Evolutionary conservation across 225 moss, liverwort and hornwort species (phyloP), one percentile per base, ranked within the genome.

Genomic region (Pleurozium schreberi): DNA sequence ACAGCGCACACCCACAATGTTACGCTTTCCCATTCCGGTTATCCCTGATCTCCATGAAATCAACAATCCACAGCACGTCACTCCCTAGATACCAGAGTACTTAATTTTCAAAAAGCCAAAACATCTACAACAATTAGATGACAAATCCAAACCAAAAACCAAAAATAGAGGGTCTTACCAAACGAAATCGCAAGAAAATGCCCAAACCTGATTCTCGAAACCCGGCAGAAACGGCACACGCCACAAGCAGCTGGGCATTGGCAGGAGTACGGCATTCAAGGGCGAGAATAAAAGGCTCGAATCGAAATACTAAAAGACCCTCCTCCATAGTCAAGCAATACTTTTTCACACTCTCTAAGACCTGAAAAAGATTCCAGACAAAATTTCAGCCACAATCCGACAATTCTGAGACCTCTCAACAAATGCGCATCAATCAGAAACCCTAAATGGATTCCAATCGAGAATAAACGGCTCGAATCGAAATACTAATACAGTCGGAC

Each of bases 221-320:
- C 40, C 98, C 98, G 42, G 98, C 95, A 30, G 95, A 90, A 69
- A 93, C 57, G 47, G 97, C 97, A 90, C 96, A 99, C 38, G 92
- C 85, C 57, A 97, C 92, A 63, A 99, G 92, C 76, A 93, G 86
- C 88, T 96, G 97, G 38, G 96, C 96, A 87, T 94, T 88, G 64
- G 87, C 77, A 87, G 94, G 88, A 83, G 95, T 94, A 47, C 91
- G 92, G 85, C 97, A 97, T 86, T 97, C 98, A 34, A 99, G 95
- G n/a, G 97, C 98, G 36, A 99, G 93, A 92, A 99, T 96, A 64
- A 99, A 99, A 73, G 98, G 96, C 90, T 99, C 98, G 19, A 92
- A 97, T 45, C 96, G 94, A 89, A 97, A 99, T 52, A 97, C 95
- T 88, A 99, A 77, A 34, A 96, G 88, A 34, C 97, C 96, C 10